Conservation (phyloP, 208 protist genomes). For the Leishmania braziliensis region DNA sequence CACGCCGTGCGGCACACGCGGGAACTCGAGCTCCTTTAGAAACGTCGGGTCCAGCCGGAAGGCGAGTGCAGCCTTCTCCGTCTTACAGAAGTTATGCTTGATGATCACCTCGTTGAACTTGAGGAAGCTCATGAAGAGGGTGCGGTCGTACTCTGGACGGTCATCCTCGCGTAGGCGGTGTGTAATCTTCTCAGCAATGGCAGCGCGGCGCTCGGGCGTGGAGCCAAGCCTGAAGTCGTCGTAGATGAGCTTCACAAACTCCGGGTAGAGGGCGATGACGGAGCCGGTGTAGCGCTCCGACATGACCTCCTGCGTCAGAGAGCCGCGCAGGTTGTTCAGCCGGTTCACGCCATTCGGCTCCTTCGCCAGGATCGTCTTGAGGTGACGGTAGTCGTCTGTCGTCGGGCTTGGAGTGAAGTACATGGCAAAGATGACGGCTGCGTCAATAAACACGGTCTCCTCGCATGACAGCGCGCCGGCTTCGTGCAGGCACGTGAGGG, state of each 20-base stretch:
- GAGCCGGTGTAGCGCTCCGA: conserved; percentile 86
- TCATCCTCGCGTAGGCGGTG: conserved; percentile 76
- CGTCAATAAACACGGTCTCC: conserved; percentile 76
- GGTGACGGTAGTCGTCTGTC: conserved; percentile 80
- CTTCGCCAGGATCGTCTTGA: conserved; percentile 60
- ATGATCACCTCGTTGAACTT: conserved; percentile 93
- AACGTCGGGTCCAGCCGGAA: conserved; percentile 93
- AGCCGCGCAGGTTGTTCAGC: conserved; percentile 83
- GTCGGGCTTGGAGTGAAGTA: conserved; percentile 90
- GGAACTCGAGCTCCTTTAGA: conserved; percentile 80
- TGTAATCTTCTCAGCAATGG: conserved; percentile 67
- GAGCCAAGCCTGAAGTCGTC: conserved; percentile 86
- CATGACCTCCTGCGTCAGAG: conserved; percentile 87
- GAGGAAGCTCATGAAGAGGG: conserved; percentile 87
- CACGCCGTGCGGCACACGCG: conserved; percentile 85
- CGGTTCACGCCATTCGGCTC: conserved; percentile 85
- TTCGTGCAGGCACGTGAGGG: conserved; percentile 75
- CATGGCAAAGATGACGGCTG: conserved; percentile 78
- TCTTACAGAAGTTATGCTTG: conserved; percentile 96
- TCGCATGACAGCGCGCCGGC: conserved; percentile 53
- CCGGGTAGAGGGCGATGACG: conserved; percentile 80
- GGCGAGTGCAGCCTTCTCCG: conserved; percentile 87
- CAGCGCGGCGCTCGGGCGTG: conserved; percentile 51
- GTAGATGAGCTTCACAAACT: conserved; percentile 89
- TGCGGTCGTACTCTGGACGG: conserved; percentile 62